These are phyloP conservation scores for Colletotrichum chrysophilum DNA, from an alignment of 2,329 filamentous ascomycete genomes.

Conservation along the genomic window DNA sequence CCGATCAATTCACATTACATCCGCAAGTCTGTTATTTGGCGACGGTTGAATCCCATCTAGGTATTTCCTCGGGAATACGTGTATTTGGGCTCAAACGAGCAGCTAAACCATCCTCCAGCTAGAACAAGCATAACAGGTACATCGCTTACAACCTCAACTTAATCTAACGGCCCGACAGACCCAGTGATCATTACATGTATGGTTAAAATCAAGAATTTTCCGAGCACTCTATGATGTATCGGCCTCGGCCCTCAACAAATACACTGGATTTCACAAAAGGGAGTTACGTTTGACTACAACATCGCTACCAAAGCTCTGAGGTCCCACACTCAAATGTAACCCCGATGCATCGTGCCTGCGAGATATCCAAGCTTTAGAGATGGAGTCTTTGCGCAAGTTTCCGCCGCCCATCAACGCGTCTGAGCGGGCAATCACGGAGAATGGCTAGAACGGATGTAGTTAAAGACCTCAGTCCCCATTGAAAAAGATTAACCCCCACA, in stretches of 20 bases:
- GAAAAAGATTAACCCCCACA: neutral
- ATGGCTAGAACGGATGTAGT: neutral
- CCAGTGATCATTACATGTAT: neutral
- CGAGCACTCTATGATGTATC: neutral
- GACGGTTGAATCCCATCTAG: neutral
- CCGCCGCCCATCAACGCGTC: neutral
- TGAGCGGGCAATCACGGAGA: neutral
- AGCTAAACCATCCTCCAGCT: neutral
- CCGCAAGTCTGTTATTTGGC: neutral
- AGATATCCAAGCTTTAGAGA: neutral
- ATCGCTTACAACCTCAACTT: neutral
- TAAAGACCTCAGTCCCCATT: neutral
- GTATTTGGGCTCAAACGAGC: neutral
- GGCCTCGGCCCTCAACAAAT: neutral
- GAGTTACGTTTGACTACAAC: neutral
- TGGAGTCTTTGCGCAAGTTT: neutral
- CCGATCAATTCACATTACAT: neutral
- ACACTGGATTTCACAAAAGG: neutral
- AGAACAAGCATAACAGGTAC: neutral
- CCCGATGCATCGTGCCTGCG: neutral
- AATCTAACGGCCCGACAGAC: neutral
- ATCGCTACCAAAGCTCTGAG: neutral
- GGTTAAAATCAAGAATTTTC: neutral
- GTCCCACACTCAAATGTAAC: neutral
- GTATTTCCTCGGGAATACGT: neutral